A percentile compares a stretch with the other conserved stretches of the same genome.
These are phyloP conservation scores for Staphylotrichum tortipilum DNA, from an alignment of 495 filamentous ascomycete genomes.

Conservation along the genomic window DNA sequence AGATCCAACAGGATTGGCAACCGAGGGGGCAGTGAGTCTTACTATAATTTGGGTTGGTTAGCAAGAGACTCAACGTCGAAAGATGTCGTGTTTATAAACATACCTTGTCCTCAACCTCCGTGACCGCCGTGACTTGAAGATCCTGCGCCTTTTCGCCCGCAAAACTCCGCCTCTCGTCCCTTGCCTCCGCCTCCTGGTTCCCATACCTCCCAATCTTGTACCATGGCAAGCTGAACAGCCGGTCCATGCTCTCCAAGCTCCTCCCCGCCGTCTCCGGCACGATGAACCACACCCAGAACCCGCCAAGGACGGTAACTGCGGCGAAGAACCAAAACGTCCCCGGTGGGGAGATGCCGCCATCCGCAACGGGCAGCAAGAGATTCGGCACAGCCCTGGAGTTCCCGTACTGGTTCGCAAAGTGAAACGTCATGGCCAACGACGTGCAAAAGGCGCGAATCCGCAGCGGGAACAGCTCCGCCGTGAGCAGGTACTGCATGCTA, in stretches of 20 bases:
- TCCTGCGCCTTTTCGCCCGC: slow-evolving; percentile 15
- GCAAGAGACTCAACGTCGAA: no score
- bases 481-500: slow-evolving; percentile 56
- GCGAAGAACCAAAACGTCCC: slow-evolving; percentile 63
- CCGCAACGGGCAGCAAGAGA: slow-evolving; percentile 41
- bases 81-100: no score
- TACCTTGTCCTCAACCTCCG: not conserved
- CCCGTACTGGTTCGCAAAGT: slow-evolving; percentile 68
- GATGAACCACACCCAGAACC: slow-evolving; percentile 51
- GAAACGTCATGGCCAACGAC: slow-evolving; percentile 47
- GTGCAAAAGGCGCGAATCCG: slow-evolving; percentile 44
- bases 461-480: slow-evolving; percentile 66
- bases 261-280: slow-evolving; percentile 62
- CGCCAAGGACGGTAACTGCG: slow-evolving; percentile 50
- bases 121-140: not conserved
- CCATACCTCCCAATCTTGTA: slow-evolving; percentile 55
- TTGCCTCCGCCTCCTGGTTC: slow-evolving; percentile 47
- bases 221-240: slow-evolving; percentile 59
- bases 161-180: slow-evolving; percentile 30
- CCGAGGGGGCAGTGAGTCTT: no score
- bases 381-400: slow-evolving; percentile 51
- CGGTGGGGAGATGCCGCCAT: slow-evolving; percentile 40
- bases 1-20: no score
- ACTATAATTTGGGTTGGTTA: no score
- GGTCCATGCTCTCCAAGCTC: slow-evolving; percentile 56